Percentiles rank a stretch among this genome's conserved stretches.
Evolutionary conservation across 1,139 yeast genomes (phyloP).

Genomic region (Hansenula anomala): DNA sequence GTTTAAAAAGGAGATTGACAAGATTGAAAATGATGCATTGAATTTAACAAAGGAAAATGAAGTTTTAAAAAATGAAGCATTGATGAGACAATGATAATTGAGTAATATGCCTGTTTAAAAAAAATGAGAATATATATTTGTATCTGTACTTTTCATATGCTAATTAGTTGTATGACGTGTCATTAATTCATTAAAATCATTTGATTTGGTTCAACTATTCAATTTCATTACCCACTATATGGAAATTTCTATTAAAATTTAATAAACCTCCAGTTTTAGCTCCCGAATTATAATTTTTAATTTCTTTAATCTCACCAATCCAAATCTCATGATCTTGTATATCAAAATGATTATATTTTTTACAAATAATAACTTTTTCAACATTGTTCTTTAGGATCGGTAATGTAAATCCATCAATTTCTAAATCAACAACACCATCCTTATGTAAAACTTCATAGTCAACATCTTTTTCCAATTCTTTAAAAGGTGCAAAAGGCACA

Average conservation of each 20-base stretch:
- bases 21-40: slow-evolving; percentile 14
- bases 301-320: slow-evolving; percentile 61
- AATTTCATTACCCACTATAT: slow-evolving; percentile 34
- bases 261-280: slow-evolving; percentile 35
- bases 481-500: slow-evolving; percentile 18
- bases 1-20: slow-evolving; percentile 22
- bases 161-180: no score
- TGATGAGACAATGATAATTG: no score
- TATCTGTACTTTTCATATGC: not conserved
- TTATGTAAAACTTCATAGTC: no score
- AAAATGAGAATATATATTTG: no score
- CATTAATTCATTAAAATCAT: no score
- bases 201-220: no score
- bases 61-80: not conserved
- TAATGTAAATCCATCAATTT: slow-evolving; percentile 30
- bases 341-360: slow-evolving; percentile 44
- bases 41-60: slow-evolving; percentile 9
- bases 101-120: no score
- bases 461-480: slow-evolving; percentile 24
- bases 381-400: slow-evolving; percentile 54
- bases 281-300: slow-evolving; percentile 23
- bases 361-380: slow-evolving; percentile 63
- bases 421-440: no score
- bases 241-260: slow-evolving; percentile 61
- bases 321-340: slow-evolving; percentile 86